phyloP scores from a whole-genome alignment of 2,329 filamentous ascomycete genomes.

The Stylonectria norvegica region DNA sequence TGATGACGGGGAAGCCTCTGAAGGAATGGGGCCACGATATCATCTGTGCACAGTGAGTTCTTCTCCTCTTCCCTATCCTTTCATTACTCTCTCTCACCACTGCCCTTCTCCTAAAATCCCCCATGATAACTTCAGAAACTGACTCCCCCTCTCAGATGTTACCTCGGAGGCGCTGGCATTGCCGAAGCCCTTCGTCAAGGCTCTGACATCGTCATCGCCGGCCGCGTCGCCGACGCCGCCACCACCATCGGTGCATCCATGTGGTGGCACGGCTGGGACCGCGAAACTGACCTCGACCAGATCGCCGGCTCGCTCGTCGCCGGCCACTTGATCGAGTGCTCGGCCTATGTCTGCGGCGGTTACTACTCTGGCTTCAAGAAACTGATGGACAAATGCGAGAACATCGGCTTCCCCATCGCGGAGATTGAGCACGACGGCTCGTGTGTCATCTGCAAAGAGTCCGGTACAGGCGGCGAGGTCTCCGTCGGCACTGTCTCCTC shows the following conservation, averaged over 20 bases:
- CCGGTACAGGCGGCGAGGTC: conserved; percentile 32
- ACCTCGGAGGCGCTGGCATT: conserved; percentile 40
- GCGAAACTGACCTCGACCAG: conserved; percentile 40
- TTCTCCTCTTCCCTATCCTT: neutral
- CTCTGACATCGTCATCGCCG: conserved; percentile 45
- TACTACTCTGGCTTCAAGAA: conserved; percentile 47
- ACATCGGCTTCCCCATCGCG: conserved; percentile 32
- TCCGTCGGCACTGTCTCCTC: conserved; percentile 26
- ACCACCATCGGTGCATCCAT: conserved; percentile 51
- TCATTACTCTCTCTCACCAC: neutral
- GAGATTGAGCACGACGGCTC: conserved; percentile 31
- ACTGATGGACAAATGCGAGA: conserved; percentile 18
- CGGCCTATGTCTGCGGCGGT: conserved; percentile 48
- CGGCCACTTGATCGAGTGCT: conserved; percentile 51
- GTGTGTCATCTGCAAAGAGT: conserved; percentile 32
- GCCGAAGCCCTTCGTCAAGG: conserved; percentile 36
- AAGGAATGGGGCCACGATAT: conserved; percentile 24
- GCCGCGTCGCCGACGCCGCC: conserved; percentile 43
- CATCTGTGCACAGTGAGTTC: conserved; percentile 13
- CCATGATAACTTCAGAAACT: too few species aligned
- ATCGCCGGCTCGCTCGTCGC: conserved; percentile 48
- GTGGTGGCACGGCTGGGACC: conserved; percentile 51
- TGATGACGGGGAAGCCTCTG: conserved; percentile 23
- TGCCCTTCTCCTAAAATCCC: neutral
- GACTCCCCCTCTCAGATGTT: conserved; percentile 21